Evolutionary conservation across 345 rosid species (phyloP).

Genomic region (Corchorus capsularis): DNA sequence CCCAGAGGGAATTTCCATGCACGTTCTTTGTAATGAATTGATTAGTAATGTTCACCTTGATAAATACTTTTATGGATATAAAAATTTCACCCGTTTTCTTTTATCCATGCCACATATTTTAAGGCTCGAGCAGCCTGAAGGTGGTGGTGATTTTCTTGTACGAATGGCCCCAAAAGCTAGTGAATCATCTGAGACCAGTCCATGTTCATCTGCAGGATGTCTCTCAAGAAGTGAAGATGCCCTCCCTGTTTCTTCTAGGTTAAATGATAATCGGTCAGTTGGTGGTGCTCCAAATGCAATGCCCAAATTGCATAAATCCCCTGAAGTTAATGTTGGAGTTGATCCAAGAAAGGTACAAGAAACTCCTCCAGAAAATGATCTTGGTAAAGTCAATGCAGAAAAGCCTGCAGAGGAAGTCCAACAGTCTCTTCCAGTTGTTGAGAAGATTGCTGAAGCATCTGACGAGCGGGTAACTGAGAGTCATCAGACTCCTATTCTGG

Average conservation of each 20-base stretch:
- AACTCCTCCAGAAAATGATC: constrained; percentile 17
- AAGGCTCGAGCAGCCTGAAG: constrained; percentile 36
- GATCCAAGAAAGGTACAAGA: constrained; percentile 26
- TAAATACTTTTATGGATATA: constrained; percentile 63
- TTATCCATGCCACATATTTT: constrained; percentile 63
- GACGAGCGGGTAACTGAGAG: constrained; percentile 19
- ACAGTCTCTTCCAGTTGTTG: constrained; percentile 25
- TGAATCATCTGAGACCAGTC: constrained; percentile 28
- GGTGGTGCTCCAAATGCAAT: constrained; percentile 29
- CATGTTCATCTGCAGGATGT: constrained; percentile 12
- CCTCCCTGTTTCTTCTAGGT: constrained; percentile 16
- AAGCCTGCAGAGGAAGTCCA: constrained; percentile 16
- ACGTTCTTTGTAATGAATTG: constrained; percentile 62
- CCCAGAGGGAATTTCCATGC: constrained; percentile 58
- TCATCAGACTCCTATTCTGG: constrained; percentile 18
- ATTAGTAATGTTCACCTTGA: constrained; percentile 39
- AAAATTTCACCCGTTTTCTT: constrained; percentile 61
- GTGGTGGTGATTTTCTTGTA: constrained; percentile 45
- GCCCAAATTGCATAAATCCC: constrained; percentile 12
- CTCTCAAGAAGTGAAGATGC: constrained; percentile 21
- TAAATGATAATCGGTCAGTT: constrained; percentile 22
- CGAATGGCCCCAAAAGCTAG: constrained; percentile 30
- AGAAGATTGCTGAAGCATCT: constrained; percentile 18
- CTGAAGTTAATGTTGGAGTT: constrained; percentile 19
- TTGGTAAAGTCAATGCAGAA: constrained; percentile 8